Base-by-base conservation (phyloP, 768 basidiomycete species). In the Trametes elegans region DNA sequence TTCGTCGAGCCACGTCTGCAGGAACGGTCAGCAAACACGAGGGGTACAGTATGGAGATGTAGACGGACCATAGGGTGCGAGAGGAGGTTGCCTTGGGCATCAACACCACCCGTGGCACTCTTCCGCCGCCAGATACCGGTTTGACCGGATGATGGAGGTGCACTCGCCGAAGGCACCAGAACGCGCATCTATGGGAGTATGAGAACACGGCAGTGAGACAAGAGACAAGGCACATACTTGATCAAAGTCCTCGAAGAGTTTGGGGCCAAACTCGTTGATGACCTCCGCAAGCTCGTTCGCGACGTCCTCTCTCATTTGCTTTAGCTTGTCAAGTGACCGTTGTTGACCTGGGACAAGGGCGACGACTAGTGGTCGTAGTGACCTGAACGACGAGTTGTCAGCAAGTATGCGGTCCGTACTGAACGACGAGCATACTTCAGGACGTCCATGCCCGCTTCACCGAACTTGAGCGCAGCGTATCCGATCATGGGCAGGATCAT, bases 381-480 rank as follows among this genome's bases (percentile, higher is more conserved):
- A 97, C 69, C 93, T 97, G n/a, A 32, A 36, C 13, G n/a, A 36
- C 11, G 3, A 19, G 18, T 35, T 7, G n/a, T n/a, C 36, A 21
- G 21, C 13, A 43, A n/a, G 8, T 6, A 21, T 14, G 6, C 14
- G 7, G 19, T 10, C 46, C 45, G n/a, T n/a, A n/a, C 27, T 42
- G 28, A 41, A 6, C n/a, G 32, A 5, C 19, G 18, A n/a, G 73
- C 88, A 62, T 63, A 95, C 94, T 98, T 98, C 49, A 94, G 77
- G 24, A 98, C 93, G 64, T 98, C 96, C 84, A 97, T 87, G 21
- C 95, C 96, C 29, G 95, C 96, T 69, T 98, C 96, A 38, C 96
- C 96, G 64, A 98, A 98, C 70, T 97, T 96, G 48, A 98, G 80
- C 6, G 96, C 92, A 5, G 93, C 91, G 65, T 88, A 91, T 52